Base-by-base conservation (phyloP, 164 flowering plant genomes). In the Pachysandra terminalis region DNA sequence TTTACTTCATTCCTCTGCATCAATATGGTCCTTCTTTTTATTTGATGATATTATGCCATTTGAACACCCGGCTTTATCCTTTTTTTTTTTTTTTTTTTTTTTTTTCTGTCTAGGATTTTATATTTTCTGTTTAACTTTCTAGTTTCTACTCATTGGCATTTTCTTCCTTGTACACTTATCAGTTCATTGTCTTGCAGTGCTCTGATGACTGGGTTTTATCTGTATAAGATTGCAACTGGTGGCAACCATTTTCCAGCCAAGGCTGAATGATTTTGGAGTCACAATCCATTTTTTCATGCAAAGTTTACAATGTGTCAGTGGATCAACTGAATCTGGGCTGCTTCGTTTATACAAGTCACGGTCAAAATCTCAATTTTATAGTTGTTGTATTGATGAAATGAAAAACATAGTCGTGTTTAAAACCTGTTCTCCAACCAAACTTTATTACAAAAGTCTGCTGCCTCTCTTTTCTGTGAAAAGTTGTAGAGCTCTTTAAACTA, bases 191-290 rank as follows among this genome's bases (percentile, higher is more conserved):
- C 40, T 62, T 80, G 83, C 87, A 87, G 89, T 73, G 81, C 77
- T 40, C 66, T 87, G 40, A 87, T 85, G 91, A 81, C 91, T 26
- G 75, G 49, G 5, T 87, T 87, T 66, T 87, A 83, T 54, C 61
- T 82, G 37, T 83, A 76, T 85, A 87, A 85, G 79, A 66, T 85
- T 69, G 86, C 80, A 14, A 78, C 75, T 0, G 86, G 87, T 5
- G 87, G 91, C 65, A 87, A 85, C 73, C 89, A 82, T 72, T 60
- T 82, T 22, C 83, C 91, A 10, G 64, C 81, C 37, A 84, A 86
- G 83, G 75, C 80, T 8, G 81, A 86, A 66, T 86, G 72, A 80
- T 23, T n/a, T 55, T 55, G 58, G 26, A 55, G 51, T 45, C 10
- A 15, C 37, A 3, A n/a, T 32, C 7, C 37, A 32, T 32, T 32